A percentile compares a stretch with the other conserved stretches of the same genome.
Conservation (phyloP, 2,329 filamentous ascomycete genomes). For the Alternaria conjuncta region DNA sequence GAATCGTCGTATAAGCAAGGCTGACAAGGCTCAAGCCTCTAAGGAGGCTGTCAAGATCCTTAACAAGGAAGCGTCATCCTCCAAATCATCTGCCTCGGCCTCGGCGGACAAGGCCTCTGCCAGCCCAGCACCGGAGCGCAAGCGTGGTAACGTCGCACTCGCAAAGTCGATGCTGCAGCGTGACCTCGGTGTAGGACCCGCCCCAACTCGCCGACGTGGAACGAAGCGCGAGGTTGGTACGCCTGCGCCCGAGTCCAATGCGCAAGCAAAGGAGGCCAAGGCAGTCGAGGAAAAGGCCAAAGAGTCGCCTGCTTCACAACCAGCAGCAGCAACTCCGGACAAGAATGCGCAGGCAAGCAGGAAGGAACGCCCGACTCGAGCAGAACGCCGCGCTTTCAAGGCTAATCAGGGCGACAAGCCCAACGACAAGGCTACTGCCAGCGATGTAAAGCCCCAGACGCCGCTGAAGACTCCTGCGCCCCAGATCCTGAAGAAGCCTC, state of each 20-base stretch:
- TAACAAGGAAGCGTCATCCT: conserved; percentile 55
- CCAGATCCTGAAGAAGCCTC: conserved; percentile 50
- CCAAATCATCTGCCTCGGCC: conserved; percentile 33
- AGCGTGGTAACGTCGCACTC: conserved; percentile 60
- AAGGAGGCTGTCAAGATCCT: conserved; percentile 68
- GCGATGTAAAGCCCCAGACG: conserved; percentile 34
- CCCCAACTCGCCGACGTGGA: conserved; percentile 52
- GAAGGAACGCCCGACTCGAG: conserved; percentile 48
- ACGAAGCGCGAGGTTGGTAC: conserved; percentile 45
- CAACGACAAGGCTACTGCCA: conserved; percentile 30
- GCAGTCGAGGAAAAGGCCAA: conserved; percentile 39
- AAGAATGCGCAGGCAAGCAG: conserved; percentile 40
- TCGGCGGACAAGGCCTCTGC: conserved; percentile 48
- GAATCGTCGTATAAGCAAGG: conserved; percentile 44
- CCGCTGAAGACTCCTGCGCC: conserved; percentile 39
- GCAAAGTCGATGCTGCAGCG: conserved; percentile 67
- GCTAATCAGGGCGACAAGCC: conserved; percentile 43
- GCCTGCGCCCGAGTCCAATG: conserved; percentile 23
- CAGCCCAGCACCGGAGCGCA: conserved; percentile 54
- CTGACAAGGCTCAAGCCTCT: conserved; percentile 68
- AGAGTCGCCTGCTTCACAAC: conserved; percentile 25
- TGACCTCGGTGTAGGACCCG: conserved; percentile 62
- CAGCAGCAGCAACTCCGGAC: conserved; percentile 26
- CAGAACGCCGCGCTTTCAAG: conserved; percentile 49
- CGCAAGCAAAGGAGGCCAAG: conserved; percentile 35